Evolutionary conservation across 176 grass and related monocot genomes (phyloP).

Genomic region (Thinopyrum elongatum): DNA sequence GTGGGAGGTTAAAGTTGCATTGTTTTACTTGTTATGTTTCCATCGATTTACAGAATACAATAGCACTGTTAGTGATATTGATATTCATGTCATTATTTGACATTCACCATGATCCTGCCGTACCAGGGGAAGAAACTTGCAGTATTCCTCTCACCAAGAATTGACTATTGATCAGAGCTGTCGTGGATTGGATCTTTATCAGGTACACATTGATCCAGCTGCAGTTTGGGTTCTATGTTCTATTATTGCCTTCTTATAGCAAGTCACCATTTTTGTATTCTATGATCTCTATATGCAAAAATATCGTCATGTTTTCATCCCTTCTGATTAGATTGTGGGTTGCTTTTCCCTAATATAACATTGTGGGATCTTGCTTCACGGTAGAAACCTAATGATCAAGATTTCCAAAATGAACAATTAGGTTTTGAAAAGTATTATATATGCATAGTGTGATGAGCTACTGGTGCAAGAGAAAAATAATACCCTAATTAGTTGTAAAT

Average conservation of each 20-base stretch:
- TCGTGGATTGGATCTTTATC: constrained; percentile 83
- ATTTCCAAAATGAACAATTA: neutral
- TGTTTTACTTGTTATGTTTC: neutral
- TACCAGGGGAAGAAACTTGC: constrained; percentile 83
- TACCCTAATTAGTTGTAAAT: too few species aligned
- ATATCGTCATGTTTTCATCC: neutral
- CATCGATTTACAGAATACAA: neutral
- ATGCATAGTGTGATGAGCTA: neutral
- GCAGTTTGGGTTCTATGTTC: neutral
- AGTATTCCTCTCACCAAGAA: constrained; percentile 95
- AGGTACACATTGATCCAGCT: constrained; percentile 45
- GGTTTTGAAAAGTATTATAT: neutral
- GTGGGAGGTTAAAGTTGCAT: too few species aligned
- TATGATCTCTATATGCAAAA: neutral
- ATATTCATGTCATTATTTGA: neutral
- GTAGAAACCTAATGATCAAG: neutral
- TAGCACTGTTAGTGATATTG: neutral
- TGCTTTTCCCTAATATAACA: neutral
- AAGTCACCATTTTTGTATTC: neutral
- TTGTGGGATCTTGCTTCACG: neutral
- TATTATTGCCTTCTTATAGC: neutral
- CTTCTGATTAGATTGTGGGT: neutral
- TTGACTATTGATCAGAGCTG: constrained; percentile 86
- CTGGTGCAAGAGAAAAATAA: neutral
- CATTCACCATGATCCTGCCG: too few species aligned